Evolutionary conservation across 169 alveolate genomes (phyloP), one percentile per base, ranked within the genome.

Genomic region (Plasmodium gonderi): DNA sequence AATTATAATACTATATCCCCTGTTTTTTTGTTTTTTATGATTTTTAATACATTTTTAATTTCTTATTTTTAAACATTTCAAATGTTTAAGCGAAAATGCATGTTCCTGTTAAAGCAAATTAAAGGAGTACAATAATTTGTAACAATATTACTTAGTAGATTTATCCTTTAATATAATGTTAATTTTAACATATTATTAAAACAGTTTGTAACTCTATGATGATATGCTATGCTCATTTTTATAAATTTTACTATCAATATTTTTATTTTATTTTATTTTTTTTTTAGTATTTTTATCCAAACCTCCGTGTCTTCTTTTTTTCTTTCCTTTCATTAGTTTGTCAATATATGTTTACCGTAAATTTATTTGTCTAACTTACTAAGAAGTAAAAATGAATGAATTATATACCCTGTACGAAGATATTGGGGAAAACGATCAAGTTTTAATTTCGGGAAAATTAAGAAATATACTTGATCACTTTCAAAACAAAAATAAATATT

Each of bases 321-420:
- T 44, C 65, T 77, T 23, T 72, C 36, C 29, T 29, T 20, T 54
- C 9, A 8, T 26, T 81, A 44, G n/a, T 85, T 85, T 85, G 79
- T 14, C 67, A n/a, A 38, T 54, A 29, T 49, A 26, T 51, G 20
- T 83, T 47, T 69, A 26, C 8, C 40, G 47, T 17, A 42, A 80
- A n/a, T 80, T 51, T 40, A 20, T 8, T 17, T 44, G 67, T 36
- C 33, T 72, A 40, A 38, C 31, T 47, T 42, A 45, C 40, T 29
- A 47, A 83, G 29, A 49, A 69, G 79, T 31, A 78, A 90, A 77
- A 68, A 90, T 90, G 94, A 78, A 90, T 45, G 80, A 90, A n/a
- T 29, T 90, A 65, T 79, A 78, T 54, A 47, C 94, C 44, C 42
- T 90, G 51, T 90, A 65, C 60, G 94, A 77, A 90, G 45, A 90